Evolutionary conservation across 352 stramenopile species (phyloP), one percentile per base, ranked within the genome.

Genomic region (Globisporangium takayamanum): DNA sequence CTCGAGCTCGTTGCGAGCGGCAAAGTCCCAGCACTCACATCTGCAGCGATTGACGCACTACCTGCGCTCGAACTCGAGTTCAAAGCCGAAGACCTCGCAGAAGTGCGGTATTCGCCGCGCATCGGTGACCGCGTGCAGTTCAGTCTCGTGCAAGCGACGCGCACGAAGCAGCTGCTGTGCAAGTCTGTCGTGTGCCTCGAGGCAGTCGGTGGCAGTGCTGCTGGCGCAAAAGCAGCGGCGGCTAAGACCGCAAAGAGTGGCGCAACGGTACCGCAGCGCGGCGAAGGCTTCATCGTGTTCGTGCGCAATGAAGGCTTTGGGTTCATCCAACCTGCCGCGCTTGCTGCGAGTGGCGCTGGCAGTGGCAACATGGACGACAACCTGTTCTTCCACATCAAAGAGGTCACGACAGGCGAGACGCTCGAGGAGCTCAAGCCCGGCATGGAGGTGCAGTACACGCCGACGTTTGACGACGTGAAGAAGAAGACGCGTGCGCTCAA

Each of bases 331-430:
- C 80, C 78, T 46, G 74, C 69, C 37, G 72, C 67, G 12, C 61
- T 58, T 2, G 28, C 28, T 12, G 30, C 18, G 22, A 26, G 14
- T 20, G 50, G 26, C n/a, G 41, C 18, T 33, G 54, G 41, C 2
- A 70, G 14, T 20, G 18, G 15, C 12, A 74, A 72, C 3, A 56
- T 74, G 2, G 72, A 73, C 26, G 78, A 88, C 58, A 88, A 87
- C 55, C 36, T 93, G 39, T 93, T 87, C 61, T 93, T 93, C 67
- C 83, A 89, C 63, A 69, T 93, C 30, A 90, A 87, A 39, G 83
- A 89, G 18, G 68, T 93, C 28, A 72, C 69, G 20, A 77, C 69
- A 0, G 72, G 71, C 30, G 69, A 87, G 59, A 79, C 70, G 11
- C 66, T 80, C 12, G 66, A 66, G 16, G 75, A 87, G 25, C 52